A percentile compares a stretch with the other conserved stretches of the same genome.
These are phyloP conservation scores for Monosporascus sp. DNA, from an alignment of 2,329 filamentous ascomycete genomes.

Conservation along the genomic window DNA sequence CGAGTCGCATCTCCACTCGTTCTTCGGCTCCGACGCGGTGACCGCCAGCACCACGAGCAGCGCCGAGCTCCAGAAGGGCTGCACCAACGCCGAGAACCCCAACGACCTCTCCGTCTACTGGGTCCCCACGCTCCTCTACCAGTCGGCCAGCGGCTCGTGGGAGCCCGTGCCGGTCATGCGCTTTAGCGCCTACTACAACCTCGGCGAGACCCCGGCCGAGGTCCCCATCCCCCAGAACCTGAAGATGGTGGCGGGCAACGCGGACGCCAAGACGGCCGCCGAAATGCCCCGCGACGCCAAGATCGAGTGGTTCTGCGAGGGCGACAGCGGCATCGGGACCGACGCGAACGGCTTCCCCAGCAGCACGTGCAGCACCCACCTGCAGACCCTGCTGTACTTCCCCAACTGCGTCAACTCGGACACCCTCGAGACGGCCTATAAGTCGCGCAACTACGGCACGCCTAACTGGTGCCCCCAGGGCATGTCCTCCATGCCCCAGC, in stretches of 20 bases:
- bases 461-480: slow-evolving; percentile 31
- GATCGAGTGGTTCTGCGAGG: slow-evolving; percentile 18
- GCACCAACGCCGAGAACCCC: slow-evolving; percentile 22
- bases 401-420: slow-evolving; percentile 34
- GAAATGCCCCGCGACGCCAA: slow-evolving; percentile 14
- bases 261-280: slow-evolving; percentile 37
- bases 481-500: slow-evolving; percentile 36
- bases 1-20: slow-evolving; percentile 19
- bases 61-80: slow-evolving; percentile 23
- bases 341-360: slow-evolving; percentile 68
- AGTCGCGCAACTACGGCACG: slow-evolving; percentile 25
- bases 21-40: slow-evolving; percentile 18
- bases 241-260: slow-evolving; percentile 31
- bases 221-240: slow-evolving; percentile 16
- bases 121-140: slow-evolving; percentile 13
- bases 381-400: slow-evolving; percentile 48
- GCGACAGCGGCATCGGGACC: slow-evolving; percentile 30
- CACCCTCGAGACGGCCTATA: slow-evolving; percentile 22
- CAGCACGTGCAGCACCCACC: slow-evolving; percentile 60
- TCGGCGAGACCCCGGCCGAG: slow-evolving; percentile 13
- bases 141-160: slow-evolving; percentile 8
- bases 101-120: slow-evolving; percentile 26
- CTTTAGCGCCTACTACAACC: slow-evolving; percentile 17
- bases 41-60: slow-evolving; percentile 18
- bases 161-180: slow-evolving; percentile 12